These are phyloP conservation scores for Pichia kluyveri DNA, from an alignment of 805 yeast species.

Conservation along the genomic window DNA sequence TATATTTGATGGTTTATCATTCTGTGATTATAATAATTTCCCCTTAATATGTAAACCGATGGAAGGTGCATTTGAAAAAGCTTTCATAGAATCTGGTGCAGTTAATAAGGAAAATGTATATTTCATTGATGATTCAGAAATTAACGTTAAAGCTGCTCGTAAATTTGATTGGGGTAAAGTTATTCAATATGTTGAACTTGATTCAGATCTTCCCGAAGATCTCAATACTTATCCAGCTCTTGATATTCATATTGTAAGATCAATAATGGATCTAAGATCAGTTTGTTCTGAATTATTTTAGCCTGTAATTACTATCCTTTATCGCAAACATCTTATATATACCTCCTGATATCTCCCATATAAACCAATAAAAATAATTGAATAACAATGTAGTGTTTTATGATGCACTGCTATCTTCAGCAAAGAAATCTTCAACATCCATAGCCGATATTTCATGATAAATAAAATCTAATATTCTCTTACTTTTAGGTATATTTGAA, in stretches of 20 bases:
- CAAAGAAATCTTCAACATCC: constrained; percentile 6
- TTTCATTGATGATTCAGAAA: constrained; percentile 82
- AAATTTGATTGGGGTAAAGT: constrained; percentile 64
- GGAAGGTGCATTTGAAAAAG: constrained; percentile 52
- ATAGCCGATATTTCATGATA: constrained; percentile 1
- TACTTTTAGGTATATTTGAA: constrained; percentile 6
- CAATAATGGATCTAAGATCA: constrained; percentile 45
- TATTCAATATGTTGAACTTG: constrained; percentile 68
- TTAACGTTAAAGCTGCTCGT: constrained; percentile 68
- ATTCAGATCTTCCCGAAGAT: constrained; percentile 35
- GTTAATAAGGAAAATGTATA: constrained; percentile 41
- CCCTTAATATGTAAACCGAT: constrained; percentile 88
- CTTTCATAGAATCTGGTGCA: constrained; percentile 58
- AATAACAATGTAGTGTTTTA: too few species aligned
- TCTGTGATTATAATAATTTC: constrained; percentile 70
- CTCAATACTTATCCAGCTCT: constrained; percentile 27
- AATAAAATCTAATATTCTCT: constrained; percentile 8
- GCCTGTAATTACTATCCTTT: too few species aligned
- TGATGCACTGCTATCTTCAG: too few species aligned
- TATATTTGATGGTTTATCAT: constrained; percentile 87
- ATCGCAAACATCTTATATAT: too few species aligned
- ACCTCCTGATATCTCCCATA: too few species aligned
- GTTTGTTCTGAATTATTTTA: constrained; percentile 43
- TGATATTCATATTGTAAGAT: constrained; percentile 45
- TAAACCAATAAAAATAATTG: too few species aligned